These are phyloP conservation scores for Puccinia coronata DNA, from an alignment of 1,284 basidiomycete genomes.

Conservation along the genomic window DNA sequence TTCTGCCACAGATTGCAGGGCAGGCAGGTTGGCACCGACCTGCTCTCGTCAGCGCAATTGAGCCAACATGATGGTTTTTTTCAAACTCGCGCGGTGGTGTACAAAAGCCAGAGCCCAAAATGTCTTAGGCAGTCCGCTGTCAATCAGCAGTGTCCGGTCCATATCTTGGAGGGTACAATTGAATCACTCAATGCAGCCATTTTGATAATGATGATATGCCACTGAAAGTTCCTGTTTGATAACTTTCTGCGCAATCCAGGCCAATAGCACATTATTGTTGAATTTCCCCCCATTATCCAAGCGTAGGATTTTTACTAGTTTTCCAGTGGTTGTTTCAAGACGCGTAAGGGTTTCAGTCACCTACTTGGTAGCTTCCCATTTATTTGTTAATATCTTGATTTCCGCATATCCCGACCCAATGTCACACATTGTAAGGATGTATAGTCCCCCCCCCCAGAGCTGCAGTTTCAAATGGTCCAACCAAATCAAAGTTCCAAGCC, in stretches of 20 bases:
- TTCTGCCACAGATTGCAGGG: too few relatives aligned
- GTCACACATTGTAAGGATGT: background rate
- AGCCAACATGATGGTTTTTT: too few relatives aligned
- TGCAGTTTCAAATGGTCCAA: background rate
- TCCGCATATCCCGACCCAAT: background rate
- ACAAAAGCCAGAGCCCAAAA: constrained; percentile 2
- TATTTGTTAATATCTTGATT: background rate
- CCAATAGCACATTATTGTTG: background rate
- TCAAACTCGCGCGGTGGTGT: too few relatives aligned
- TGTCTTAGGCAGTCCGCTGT: background rate
- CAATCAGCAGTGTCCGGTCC: background rate
- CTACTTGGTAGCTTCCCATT: background rate
- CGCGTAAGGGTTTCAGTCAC: background rate
- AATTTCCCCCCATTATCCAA: constrained; percentile 9
- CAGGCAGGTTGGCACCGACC: too few relatives aligned
- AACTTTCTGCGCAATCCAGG: background rate
- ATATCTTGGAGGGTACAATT: background rate
- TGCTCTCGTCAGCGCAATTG: too few relatives aligned
- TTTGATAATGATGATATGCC: constrained; percentile 6
- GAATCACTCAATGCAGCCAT: background rate
- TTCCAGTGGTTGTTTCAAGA: background rate
- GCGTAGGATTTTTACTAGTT: background rate
- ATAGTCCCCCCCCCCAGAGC: background rate
- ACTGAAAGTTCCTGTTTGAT: background rate
- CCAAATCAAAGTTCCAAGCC: background rate